Percentiles rank a stretch among this genome's conserved stretches.
phyloP scores from a whole-genome alignment of 345 rosid genomes.

The Rhizophora mangle region DNA sequence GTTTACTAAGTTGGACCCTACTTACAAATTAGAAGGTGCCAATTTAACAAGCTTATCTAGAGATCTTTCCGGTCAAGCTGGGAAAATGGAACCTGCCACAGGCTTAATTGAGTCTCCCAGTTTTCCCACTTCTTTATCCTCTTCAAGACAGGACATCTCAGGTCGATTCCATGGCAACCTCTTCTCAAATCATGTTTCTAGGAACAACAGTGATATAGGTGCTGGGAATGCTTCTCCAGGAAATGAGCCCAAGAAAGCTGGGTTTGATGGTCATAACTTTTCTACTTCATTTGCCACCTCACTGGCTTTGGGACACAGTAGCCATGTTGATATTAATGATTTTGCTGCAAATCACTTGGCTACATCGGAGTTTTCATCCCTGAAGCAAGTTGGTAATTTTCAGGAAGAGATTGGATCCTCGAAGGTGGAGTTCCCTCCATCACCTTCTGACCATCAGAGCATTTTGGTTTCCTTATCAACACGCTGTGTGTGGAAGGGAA shows the following conservation, averaged over 20 bases:
- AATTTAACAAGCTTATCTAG: slow-evolving; percentile 17
- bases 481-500: slow-evolving; percentile 94
- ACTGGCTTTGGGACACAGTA: not conserved
- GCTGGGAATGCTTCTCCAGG: not conserved
- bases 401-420: slow-evolving; percentile 38
- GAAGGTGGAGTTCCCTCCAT: slow-evolving; percentile 83
- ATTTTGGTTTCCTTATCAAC: slow-evolving; percentile 91
- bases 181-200: not conserved
- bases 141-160: slow-evolving; percentile 11
- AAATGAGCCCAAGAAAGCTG: not conserved
- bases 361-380: not conserved
- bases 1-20: slow-evolving; percentile 27
- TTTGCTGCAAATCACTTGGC: slow-evolving; percentile 14
- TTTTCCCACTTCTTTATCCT: slow-evolving; percentile 17
- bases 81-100: slow-evolving; percentile 7
- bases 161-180: slow-evolving; percentile 3
- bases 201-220: not conserved
- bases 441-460: slow-evolving; percentile 92
- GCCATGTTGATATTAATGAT: not conserved
- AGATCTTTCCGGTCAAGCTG: not conserved
- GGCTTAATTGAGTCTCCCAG: slow-evolving; percentile 15
- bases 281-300: slow-evolving; percentile 5
- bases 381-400: slow-evolving; percentile 25
- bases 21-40: slow-evolving; percentile 26
- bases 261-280: not conserved